phyloP scores from a whole-genome alignment of 164 flowering plant species.

The Piper longum region DNA sequence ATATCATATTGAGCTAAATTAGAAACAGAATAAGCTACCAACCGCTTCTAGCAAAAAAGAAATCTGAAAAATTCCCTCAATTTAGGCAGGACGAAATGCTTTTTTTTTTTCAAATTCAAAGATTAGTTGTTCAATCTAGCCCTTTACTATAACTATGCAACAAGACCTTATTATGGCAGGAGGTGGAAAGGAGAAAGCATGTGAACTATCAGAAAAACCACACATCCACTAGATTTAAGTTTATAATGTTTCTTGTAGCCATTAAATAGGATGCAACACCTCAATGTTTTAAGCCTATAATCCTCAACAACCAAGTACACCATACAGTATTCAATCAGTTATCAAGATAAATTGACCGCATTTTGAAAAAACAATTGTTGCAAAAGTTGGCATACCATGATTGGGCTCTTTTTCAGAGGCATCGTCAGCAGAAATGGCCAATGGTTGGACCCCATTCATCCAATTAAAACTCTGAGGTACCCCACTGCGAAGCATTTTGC shows the following conservation, averaged over 20 bases:
- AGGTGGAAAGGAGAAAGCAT: too few species aligned
- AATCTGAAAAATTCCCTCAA: too few species aligned
- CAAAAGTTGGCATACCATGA: conserved; percentile 25
- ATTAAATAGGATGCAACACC: not conserved
- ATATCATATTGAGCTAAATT: too few species aligned
- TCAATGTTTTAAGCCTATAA: not conserved
- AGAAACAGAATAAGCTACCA: too few species aligned
- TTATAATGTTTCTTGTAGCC: not conserved
- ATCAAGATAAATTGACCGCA: not conserved
- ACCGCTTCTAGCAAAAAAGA: too few species aligned
- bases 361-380: not conserved
- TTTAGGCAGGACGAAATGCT: too few species aligned
- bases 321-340: not conserved
- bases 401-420: conserved; percentile 15
- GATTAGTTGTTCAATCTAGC: too few species aligned
- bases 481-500: conserved; percentile 80
- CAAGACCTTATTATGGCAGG: too few species aligned
- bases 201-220: too few species aligned
- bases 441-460: conserved; percentile 26
- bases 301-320: not conserved
- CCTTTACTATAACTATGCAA: too few species aligned
- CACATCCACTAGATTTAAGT: too few species aligned
- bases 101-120: too few species aligned
- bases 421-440: conserved; percentile 13
- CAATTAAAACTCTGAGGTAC: conserved; percentile 51